Evolutionary conservation across 73 alveolate genomes (phyloP).

Genomic region (Paramecium pentaurelia): DNA sequence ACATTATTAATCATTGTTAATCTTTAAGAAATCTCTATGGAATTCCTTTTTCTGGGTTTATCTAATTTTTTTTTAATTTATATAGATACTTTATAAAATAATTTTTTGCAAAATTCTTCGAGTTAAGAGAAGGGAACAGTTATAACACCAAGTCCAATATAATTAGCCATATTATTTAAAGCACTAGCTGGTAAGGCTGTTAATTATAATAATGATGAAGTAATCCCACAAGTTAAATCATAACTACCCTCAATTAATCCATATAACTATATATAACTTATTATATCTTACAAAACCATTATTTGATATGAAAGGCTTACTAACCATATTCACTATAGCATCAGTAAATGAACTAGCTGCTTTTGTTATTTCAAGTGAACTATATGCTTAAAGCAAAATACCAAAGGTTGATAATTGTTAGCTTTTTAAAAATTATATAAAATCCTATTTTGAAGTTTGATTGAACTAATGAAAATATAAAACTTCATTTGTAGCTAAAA

Average conservation of each 20-base stretch:
- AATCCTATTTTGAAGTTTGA: not conserved
- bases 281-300: not conserved
- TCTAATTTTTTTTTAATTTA: not conserved
- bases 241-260: not conserved
- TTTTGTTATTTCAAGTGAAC: not conserved
- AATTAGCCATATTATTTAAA: not conserved
- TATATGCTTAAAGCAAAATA: not conserved
- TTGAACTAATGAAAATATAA: not conserved
- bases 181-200: not conserved
- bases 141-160: not conserved
- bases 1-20: not conserved
- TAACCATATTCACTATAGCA: not conserved
- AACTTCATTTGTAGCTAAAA: not conserved
- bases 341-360: not conserved
- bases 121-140: not conserved
- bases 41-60: not conserved
- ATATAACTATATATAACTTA: not conserved
- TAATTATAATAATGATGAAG: not conserved
- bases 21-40: not conserved
- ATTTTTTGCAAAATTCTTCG: not conserved
- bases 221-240: not conserved
- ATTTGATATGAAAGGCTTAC: not conserved
- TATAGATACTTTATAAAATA: not conserved
- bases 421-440: not conserved
- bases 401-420: not conserved